Base-by-base conservation (phyloP, 306 rosid species). In the Lathyrus aphaca region DNA sequence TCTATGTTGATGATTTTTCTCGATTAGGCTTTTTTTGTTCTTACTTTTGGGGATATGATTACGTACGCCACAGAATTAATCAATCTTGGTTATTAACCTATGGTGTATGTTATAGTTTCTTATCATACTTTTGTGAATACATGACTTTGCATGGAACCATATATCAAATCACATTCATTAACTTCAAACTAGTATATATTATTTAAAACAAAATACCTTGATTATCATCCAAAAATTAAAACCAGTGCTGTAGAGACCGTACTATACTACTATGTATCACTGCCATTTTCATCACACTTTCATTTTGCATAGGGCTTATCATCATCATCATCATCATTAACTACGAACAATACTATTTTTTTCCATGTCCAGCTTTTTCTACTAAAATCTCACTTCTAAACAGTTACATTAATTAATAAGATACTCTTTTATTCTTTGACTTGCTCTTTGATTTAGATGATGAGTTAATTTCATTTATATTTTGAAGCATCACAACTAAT, bases 131-230 rank as follows among this genome's bases (percentile, higher is more conserved):
- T 27, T 48, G 15, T 19, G 54, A 49, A 38, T 48, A 38, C 38
- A 59, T n/a, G 35, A 37, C 58, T 32, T 68, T 78, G 82, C 80
- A 78, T 78, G 73, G 25, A 48, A 69, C 68, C 11, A n/a, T n/a
- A 16, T 57, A 42, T 57, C 58, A 61, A 38, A 27, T 53, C 54
- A 58, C 57, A 61, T 59, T 60, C 5, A 44, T 7, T n/a, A 35
- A 35, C 3, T 35, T 35, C 38, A 10, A 35, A 35, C 39, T 35
- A n/a, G 25, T 23, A 23, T 23, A 23, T 23, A 23, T 1, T 23
- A 35, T 46, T 19, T 23, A 14, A 8, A 35, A 54, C 7, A 2
- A 12, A 0, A 7, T 35, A n/a, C n/a, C n/a, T 5, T 54, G 14
- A 23, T 23, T 23, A 23, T 23, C 25, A 23, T 23, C 25, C 25